Base-by-base conservation (phyloP, 2,329 filamentous ascomycete species). In the Neurospora sp. region DNA sequence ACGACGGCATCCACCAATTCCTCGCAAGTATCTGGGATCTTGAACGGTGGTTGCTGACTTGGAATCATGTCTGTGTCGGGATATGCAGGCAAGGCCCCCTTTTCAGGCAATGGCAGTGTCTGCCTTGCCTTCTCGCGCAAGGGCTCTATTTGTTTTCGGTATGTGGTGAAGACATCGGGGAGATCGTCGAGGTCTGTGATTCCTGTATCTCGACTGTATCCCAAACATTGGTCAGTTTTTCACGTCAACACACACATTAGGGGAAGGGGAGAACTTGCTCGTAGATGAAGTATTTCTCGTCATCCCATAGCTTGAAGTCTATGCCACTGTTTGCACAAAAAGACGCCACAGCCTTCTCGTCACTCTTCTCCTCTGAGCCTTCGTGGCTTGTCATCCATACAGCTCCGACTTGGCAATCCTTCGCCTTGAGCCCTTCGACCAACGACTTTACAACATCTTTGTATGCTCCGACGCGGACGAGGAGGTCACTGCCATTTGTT, bases 271-370 rank as follows among this genome's bases (percentile, higher is more conserved):
- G 15, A 33, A 86, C 90, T 80, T 81, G 94, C 92, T 94, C 91
- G 75, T 94, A 89, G 67, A 94, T 83, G 71, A 89, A 89, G 74
- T 92, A 94, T 77, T 94, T 95, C 78, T 93, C 91, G 74, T 95
- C 91, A 0, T 80, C 78, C 87, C 89, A 93, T 0, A 88, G 70
- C 76, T 86, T 86, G 77, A 92, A 92, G 1, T 87, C 83, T 4
- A 88, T 81, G 0, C 82, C 83, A 3, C 83, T 79, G 12, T 83
- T 77, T 28, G 84, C 79, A 69, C 90, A 89, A 0, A 87, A 76
- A 0, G 80, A 77, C 37, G 83, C 82, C 1, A 92, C 82, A 0
- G 81, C 81, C 28, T 81, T 78, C 74, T 93, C 88, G 69, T 94
- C 91, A 4, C 80, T 78, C 70, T 85, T 84, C 77, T 95, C 92